Evolutionary conservation across 768 basidiomycete genomes (phyloP), one percentile per base, ranked within the genome.

Genomic region (Sporobolomyces pararoseus): DNA sequence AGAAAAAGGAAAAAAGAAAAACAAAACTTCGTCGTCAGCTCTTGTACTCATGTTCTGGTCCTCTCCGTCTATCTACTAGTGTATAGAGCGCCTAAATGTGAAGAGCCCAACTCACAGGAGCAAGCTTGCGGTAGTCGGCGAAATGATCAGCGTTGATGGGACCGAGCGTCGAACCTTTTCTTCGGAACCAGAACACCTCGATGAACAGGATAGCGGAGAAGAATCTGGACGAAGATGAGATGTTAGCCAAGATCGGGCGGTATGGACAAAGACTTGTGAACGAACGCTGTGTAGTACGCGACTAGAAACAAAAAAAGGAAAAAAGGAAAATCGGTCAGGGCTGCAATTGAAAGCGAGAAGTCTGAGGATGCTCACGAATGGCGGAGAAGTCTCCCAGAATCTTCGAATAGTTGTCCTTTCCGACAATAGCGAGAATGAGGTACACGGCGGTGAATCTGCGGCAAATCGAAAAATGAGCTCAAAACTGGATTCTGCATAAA

Each of bases 361-460:
- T n/a, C n/a, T n/a, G n/a, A n/a, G n/a, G 35, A 29, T 4, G 55
- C 61, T 51, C 17, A 68, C 61, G n/a, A 27, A 84, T 80, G 5
- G 80, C 73, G 54, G 83, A 73, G 68, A 84, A 81, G 70, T 84
- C 83, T 42, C 75, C 79, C 6, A 84, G 77, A 49, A 83, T 81
- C 31, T 73, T 74, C 37, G 71, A 73, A 55, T 68, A 68, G 37
- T 61, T 47, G 42, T 68, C 71, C 7, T 62, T 52, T 13, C 71
- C 71, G 67, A 63, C 71, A 39, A 71, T 44, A 7, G 66, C 42
- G 44, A 66, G 52, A 23, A 68, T 62, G 49, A 66, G 46, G 70
- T 61, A 61, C 58, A 63, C 32, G 17, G 34, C 54, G 29, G 60
- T 46, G 52, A 72, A 66, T 9, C 42, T 34, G 37, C 5, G 42